Conservation (phyloP, 257 asterid species). For the Capsicum chinense region DNA sequence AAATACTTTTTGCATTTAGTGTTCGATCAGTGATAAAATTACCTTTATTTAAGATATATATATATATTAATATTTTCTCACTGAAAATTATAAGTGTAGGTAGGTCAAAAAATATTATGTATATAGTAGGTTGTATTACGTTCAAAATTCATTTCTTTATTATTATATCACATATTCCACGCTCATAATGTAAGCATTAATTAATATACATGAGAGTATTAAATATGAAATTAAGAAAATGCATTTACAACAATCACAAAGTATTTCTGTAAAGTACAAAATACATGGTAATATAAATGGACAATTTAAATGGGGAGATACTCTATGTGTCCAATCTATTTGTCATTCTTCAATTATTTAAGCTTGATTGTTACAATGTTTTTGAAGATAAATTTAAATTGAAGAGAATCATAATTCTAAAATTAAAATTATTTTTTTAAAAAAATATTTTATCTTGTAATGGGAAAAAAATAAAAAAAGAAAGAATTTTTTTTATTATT, state of each 20-base stretch:
- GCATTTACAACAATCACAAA: background rate
- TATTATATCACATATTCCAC: background rate
- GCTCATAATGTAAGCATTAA: background rate
- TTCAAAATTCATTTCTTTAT: background rate
- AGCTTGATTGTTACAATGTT: background rate
- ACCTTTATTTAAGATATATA: background rate
- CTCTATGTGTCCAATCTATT: background rate
- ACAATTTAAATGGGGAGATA: background rate
- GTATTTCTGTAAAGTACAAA: background rate
- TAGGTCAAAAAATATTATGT: background rate
- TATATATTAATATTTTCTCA: background rate
- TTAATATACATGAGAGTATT: background rate
- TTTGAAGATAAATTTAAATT: background rate
- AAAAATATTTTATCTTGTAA: background rate
- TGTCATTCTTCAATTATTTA: background rate
- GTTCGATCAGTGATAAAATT: too few species aligned
- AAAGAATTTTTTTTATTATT: background rate
- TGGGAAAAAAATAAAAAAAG: background rate
- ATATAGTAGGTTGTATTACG: background rate
- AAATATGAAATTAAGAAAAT: background rate
- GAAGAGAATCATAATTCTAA: background rate
- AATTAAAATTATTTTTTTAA: background rate
- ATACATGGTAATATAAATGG: background rate
- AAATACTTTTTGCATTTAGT: background rate
- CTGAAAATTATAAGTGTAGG: background rate